phyloP scores from a whole-genome alignment of 208 protist species.

The Vickermania spadyakhi region DNA sequence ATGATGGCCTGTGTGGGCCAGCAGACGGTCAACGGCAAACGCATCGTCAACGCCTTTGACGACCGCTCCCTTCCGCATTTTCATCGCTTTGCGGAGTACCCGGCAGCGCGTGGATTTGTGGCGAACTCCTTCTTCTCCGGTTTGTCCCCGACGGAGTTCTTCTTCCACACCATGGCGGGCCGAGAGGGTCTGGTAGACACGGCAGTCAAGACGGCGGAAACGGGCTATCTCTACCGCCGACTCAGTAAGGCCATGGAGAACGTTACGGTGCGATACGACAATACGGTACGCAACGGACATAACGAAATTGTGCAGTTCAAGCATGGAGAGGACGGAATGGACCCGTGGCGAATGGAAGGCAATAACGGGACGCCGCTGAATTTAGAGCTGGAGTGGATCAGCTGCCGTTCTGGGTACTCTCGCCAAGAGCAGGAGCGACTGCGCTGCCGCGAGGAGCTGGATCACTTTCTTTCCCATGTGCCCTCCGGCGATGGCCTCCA shows the following conservation, averaged over 20 bases:
- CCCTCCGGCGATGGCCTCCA: not conserved
- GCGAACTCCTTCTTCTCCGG: conserved; percentile 98
- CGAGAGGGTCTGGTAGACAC: conserved; percentile 98
- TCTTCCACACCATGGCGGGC: conserved; percentile 99
- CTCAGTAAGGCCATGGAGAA: conserved; percentile 99
- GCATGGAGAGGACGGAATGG: conserved; percentile 99
- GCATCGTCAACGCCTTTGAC: conserved; percentile 97
- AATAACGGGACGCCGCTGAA: conserved; percentile 63
- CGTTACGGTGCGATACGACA: conserved; percentile 97
- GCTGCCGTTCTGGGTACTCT: conserved; percentile 43
- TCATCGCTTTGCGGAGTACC: conserved; percentile 63
- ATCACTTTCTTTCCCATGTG: not conserved
- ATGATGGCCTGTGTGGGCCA: conserved; percentile 99
- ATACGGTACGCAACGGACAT: conserved; percentile 93
- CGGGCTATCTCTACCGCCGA: conserved; percentile 99
- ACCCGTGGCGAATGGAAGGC: conserved; percentile 97
- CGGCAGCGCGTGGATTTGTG: conserved; percentile 97
- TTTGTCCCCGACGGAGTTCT: conserved; percentile 98
- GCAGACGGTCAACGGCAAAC: conserved; percentile 96
- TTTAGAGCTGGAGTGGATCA: conserved; percentile 78
- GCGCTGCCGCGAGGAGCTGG: not conserved
- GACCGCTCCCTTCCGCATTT: conserved; percentile 99
- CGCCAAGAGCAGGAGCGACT: conserved; percentile 11
- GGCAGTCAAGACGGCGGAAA: conserved; percentile 99
- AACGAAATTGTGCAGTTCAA: conserved; percentile 93